phyloP scores from a whole-genome alignment of 1,284 basidiomycete genomes.

The Sphaerobolus stellatus region DNA sequence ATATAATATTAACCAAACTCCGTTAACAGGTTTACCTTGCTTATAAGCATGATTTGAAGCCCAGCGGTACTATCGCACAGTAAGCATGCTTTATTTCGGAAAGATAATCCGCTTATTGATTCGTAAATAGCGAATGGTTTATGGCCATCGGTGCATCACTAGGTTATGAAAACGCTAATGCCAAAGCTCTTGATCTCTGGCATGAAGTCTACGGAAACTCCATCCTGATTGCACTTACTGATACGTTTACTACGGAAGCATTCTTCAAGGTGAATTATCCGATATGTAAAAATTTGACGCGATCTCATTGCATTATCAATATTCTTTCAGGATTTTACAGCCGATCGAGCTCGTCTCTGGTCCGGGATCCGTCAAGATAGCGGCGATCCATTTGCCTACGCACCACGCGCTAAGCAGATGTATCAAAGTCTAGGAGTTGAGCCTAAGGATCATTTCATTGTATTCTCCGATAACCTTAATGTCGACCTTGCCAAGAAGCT shows the following conservation, averaged over 20 bases:
- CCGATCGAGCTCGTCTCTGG: slow-evolving; percentile 71
- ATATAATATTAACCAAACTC: background rate
- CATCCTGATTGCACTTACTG: slow-evolving; percentile 77
- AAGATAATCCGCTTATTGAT: slow-evolving; percentile 8
- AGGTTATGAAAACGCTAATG: slow-evolving; percentile 79
- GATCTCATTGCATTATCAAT: too few relatives aligned
- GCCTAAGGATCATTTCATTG: slow-evolving; percentile 63
- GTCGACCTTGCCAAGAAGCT: slow-evolving; percentile 70
- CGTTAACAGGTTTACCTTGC: slow-evolving; percentile 72
- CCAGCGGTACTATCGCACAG: slow-evolving; percentile 89
- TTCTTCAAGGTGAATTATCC: slow-evolving; percentile 69
- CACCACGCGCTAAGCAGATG: slow-evolving; percentile 65
- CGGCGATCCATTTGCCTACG: slow-evolving; percentile 81
- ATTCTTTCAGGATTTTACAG: slow-evolving; percentile 54
- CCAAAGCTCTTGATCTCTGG: slow-evolving; percentile 79
- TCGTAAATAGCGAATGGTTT: slow-evolving; percentile 77
- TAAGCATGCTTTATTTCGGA: slow-evolving; percentile 38
- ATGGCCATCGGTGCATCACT: slow-evolving; percentile 88
- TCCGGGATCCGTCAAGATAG: slow-evolving; percentile 87
- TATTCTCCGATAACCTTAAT: slow-evolving; percentile 82
- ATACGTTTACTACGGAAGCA: slow-evolving; percentile 84
- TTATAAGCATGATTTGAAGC: slow-evolving; percentile 63
- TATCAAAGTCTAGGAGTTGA: slow-evolving; percentile 71
- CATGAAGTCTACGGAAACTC: slow-evolving; percentile 68
- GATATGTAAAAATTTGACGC: background rate